phyloP scores from a whole-genome alignment of 163 green algal genomes.

The Prototheca wickerhamii region DNA sequence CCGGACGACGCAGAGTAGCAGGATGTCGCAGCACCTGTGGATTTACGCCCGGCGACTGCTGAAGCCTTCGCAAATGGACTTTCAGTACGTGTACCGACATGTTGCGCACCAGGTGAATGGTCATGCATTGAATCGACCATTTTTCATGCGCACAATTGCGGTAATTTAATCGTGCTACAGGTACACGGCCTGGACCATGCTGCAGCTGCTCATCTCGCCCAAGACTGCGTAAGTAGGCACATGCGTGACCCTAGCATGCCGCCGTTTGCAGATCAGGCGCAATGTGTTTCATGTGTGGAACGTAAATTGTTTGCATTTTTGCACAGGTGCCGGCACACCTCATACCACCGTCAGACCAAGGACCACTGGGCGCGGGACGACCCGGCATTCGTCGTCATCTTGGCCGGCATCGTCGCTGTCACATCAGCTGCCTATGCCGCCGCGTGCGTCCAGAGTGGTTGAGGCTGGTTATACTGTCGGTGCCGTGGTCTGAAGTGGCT shows the following conservation, averaged over 20 bases:
- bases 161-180: conserved; percentile 26
- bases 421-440: conserved; percentile 68
- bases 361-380: conserved; percentile 95
- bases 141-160: neutral
- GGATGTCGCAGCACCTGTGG: conserved; percentile 17
- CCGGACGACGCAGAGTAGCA: neutral
- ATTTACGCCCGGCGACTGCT: conserved; percentile 62
- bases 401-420: conserved; percentile 53
- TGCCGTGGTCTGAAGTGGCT: neutral
- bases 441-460: conserved; percentile 37
- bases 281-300: neutral
- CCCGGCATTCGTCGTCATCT: conserved; percentile 85
- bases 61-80: conserved; percentile 74
- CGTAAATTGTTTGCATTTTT: neutral
- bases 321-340: conserved; percentile 81
- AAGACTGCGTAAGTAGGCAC: conserved; percentile 70
- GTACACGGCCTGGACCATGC: conserved; percentile 93
- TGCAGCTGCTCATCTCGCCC: conserved; percentile 83
- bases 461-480: neutral
- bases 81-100: conserved; percentile 45
- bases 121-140: conserved; percentile 4
- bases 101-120: neutral
- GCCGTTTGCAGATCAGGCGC: too few relatives aligned
- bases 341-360: conserved; percentile 95
- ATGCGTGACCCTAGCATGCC: too few relatives aligned